Conservation (phyloP, 208 protist species). For the Acanthamoeba sp. region DNA sequence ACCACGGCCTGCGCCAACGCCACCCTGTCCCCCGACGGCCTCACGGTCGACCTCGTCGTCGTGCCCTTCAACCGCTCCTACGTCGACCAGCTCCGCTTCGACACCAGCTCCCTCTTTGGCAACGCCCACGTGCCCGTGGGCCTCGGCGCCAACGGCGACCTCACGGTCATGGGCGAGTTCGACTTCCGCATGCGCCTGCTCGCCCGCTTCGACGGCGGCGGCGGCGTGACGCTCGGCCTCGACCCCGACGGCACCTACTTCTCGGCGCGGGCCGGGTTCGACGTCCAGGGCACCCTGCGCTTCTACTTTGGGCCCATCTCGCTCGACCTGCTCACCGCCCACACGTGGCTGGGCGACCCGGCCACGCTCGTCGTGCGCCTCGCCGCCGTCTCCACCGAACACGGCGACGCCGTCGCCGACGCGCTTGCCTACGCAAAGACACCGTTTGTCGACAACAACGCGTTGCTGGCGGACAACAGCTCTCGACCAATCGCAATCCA, state of each 20-base stretch:
- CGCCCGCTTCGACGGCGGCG: not conserved
- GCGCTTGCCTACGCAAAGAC: too few species aligned
- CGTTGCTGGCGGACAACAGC: too few species aligned
- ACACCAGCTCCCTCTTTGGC: constrained; percentile 14
- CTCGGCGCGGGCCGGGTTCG: not conserved
- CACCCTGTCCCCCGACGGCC: not conserved
- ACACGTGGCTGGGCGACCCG: constrained; percentile 42
- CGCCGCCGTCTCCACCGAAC: not conserved
- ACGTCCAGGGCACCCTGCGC: not conserved
- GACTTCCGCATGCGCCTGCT: constrained; percentile 14
- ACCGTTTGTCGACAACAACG: too few species aligned
- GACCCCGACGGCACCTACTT: constrained; percentile 29
- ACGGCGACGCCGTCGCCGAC: not conserved
- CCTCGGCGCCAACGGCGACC: constrained; percentile 27
- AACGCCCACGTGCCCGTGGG: not conserved
- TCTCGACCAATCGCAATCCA: too few species aligned
- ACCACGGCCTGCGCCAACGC: constrained; percentile 47
- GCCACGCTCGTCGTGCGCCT: not conserved
- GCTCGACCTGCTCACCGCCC: not conserved
- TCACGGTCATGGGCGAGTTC: not conserved
- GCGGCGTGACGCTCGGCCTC: not conserved
- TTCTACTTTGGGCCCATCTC: constrained; percentile 26
- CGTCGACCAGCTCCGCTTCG: constrained; percentile 1
- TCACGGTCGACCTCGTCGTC: constrained; percentile 31
- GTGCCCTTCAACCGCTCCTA: constrained; percentile 34